A percentile compares a stretch with the other conserved stretches of the same genome.
phyloP scores from a whole-genome alignment of 2,329 filamentous ascomycete species.

The Chlorencoelia australis region DNA sequence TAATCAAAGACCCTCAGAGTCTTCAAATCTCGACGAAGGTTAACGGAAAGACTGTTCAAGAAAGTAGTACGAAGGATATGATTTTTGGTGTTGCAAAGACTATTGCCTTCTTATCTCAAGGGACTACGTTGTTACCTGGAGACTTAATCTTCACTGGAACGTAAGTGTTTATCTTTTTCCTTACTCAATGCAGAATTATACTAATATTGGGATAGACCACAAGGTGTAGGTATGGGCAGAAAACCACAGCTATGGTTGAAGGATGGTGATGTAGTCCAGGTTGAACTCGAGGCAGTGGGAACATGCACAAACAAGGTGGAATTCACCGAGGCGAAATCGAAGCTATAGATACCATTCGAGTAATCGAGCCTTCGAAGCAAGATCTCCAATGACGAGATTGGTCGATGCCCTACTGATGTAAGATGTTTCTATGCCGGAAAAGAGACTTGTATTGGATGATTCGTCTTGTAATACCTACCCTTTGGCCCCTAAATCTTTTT shows the following conservation, averaged over 20 bases:
- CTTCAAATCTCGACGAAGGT: conserved; percentile 47
- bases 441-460: too few relatives aligned
- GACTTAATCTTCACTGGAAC: conserved; percentile 60
- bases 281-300: conserved; percentile 56
- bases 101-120: conserved; percentile 49
- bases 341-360: conserved; percentile 11
- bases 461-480: too few relatives aligned
- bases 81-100: conserved; percentile 52
- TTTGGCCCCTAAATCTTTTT: too few relatives aligned
- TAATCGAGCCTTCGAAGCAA: background rate
- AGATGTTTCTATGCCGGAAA: too few relatives aligned
- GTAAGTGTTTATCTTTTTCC: conserved; percentile 1
- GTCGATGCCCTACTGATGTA: too few relatives aligned
- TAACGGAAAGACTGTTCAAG: conserved; percentile 48
- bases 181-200: background rate
- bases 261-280: conserved; percentile 61
- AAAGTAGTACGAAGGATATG: conserved; percentile 49
- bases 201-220: conserved; percentile 31
- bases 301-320: conserved; percentile 44
- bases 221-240: conserved; percentile 61
- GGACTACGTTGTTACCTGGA: conserved; percentile 52
- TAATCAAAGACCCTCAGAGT: conserved; percentile 48
- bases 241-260: conserved; percentile 58
- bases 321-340: conserved; percentile 30
- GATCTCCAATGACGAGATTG: background rate